Base-by-base conservation (phyloP, 73 alveolate genomes). In the Paramecium sexaurelia region DNA sequence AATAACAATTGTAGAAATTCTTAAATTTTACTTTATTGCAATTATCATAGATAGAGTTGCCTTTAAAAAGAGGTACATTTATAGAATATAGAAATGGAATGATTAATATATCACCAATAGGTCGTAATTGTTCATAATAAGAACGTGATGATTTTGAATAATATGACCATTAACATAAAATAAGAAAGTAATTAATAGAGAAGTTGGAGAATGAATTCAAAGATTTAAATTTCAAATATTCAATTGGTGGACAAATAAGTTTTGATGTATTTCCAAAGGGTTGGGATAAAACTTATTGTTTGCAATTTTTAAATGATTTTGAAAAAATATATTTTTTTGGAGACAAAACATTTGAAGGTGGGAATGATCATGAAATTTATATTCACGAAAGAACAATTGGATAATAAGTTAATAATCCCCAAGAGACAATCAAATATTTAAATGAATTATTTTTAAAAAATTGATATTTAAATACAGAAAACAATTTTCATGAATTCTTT, bases 161-260 rank as follows among this genome's bases (percentile, higher is more conserved):
- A 47, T 97, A 92, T 87, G 99, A 98, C 94, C 88, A 95, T 85
- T 91, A 91, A 61, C 94, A 95, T 85, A 17, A 95, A 10, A 73
- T 98, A 45, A 95, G 99, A 85, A 96, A 92, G 91, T 84, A 92
- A 26, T 93, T 98, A 57, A 95, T 95, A 11, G 97, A 97, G 78
- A 92, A 95, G 17, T 55, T 98, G 39, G 85, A 92, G 47, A 78
- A 94, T 24, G 94, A 96, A 39, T 95, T 98, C 78, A 94, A 91
- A 5, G 96, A 96, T 43, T 92, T 69, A 11, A 93, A 91, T 9
- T 92, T 98, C 22, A 94, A 95, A 69, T 94, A 94, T 78, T 96
- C 99, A 26, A 98, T 98, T 84, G 99, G 99, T 20, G 99, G 99
- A 1, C 96, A 98, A 93, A 98, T 98, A 40, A 93, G 98, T 75